Conservation (phyloP, 2,329 filamentous ascomycete genomes). For the Claviceps capensis region DNA sequence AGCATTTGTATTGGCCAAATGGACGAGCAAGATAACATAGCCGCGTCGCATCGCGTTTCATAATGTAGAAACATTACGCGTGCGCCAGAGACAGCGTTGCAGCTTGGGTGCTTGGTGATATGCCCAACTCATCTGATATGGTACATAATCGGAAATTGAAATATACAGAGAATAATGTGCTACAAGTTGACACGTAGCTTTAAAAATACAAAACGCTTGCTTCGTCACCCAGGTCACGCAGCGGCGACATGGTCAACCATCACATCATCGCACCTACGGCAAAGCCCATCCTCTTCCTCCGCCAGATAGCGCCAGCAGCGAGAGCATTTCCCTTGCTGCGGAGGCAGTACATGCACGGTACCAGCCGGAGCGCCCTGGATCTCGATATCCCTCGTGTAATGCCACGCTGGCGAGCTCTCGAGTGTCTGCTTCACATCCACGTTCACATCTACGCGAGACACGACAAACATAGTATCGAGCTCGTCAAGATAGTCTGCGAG, state of each 20-base stretch:
- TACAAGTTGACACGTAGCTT: too few species aligned
- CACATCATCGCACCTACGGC: slow-evolving; percentile 57
- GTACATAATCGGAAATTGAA: too few species aligned
- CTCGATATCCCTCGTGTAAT: slow-evolving; percentile 29
- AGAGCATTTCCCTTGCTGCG: slow-evolving; percentile 55
- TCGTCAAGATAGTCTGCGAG: slow-evolving; percentile 33
- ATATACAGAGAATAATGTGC: too few species aligned
- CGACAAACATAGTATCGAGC: slow-evolving; percentile 53
- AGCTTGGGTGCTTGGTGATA: too few species aligned
- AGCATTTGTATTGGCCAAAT: too few species aligned
- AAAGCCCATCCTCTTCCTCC: slow-evolving; percentile 51
- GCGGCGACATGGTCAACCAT: slow-evolving; percentile 32
- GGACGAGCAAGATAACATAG: too few species aligned
- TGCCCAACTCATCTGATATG: too few species aligned
- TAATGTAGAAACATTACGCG: too few species aligned
- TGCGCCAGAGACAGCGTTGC: too few species aligned
- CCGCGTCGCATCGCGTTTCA: too few species aligned
- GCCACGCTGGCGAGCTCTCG: slow-evolving; percentile 23
- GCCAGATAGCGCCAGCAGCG: slow-evolving; percentile 83
- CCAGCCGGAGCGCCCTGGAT: slow-evolving; percentile 20
- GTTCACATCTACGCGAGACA: slow-evolving; percentile 47
- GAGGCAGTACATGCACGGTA: slow-evolving; percentile 33
- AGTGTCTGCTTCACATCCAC: slow-evolving; percentile 33
- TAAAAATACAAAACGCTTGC: not conserved
- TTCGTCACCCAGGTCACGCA: not conserved